Evolutionary conservation across 176 grass and related monocot genomes (phyloP).

Genomic region (Cenchrus purpureus): DNA sequence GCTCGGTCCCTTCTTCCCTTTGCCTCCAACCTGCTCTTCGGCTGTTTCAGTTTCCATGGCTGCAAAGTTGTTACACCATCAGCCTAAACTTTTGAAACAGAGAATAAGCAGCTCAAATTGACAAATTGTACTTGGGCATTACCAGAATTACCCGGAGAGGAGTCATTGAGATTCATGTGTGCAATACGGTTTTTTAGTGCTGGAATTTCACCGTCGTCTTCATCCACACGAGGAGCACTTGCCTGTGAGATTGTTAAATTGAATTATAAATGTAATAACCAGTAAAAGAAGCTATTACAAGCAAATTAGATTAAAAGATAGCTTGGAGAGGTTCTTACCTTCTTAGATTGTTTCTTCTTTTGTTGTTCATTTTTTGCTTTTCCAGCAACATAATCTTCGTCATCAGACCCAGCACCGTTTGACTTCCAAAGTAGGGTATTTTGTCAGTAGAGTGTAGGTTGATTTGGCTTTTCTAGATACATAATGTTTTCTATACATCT

Average conservation of each 20-base stretch:
- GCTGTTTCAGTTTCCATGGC: slow-evolving; percentile 51
- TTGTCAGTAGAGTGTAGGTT: not conserved
- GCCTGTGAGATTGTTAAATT: slow-evolving; percentile 37
- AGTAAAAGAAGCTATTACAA: not conserved
- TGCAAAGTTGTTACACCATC: slow-evolving; percentile 41
- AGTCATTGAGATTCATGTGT: slow-evolving; percentile 39
- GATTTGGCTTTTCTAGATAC: too few relatives aligned
- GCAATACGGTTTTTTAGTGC: slow-evolving; percentile 57
- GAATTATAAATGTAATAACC: slow-evolving; percentile 19
- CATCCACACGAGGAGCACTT: slow-evolving; percentile 28
- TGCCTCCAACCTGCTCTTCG: slow-evolving; percentile 13
- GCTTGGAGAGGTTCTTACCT: slow-evolving; percentile 7
- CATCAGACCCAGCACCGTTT: slow-evolving; percentile 47
- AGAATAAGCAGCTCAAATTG: not conserved
- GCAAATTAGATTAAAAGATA: not conserved
- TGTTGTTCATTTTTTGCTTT: slow-evolving; percentile 17
- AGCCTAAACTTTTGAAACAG: not conserved
- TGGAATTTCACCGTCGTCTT: slow-evolving; percentile 48
- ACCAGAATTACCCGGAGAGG: slow-evolving; percentile 51
- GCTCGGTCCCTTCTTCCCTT: slow-evolving; percentile 43
- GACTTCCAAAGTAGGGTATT: slow-evolving; percentile 32
- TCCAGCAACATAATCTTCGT: slow-evolving; percentile 36
- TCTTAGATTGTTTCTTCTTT: slow-evolving; percentile 47
- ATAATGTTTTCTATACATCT: too few relatives aligned
- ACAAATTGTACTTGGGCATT: not conserved